A percentile compares a stretch with the other conserved stretches of the same genome.
These are phyloP conservation scores for Claviceps fusiformis DNA, from an alignment of 2,329 filamentous ascomycete genomes.

Conservation along the genomic window DNA sequence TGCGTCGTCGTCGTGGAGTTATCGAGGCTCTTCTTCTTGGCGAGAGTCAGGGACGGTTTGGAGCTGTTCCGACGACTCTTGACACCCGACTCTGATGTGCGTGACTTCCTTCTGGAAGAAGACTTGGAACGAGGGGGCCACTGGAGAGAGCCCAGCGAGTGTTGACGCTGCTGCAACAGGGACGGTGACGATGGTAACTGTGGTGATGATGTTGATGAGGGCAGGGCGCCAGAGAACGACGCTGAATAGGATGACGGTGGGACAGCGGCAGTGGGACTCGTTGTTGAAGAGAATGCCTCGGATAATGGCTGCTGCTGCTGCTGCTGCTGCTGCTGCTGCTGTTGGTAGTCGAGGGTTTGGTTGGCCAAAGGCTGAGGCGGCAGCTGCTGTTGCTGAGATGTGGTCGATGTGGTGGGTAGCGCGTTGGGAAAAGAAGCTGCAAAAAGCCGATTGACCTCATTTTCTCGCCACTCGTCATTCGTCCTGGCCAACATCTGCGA, in stretches of 20 bases:
- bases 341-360: background rate
- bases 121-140: background rate
- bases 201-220: background rate
- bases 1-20: background rate
- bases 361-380: conserved; percentile 5
- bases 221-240: background rate
- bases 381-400: conserved; percentile 5
- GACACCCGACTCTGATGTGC: background rate
- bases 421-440: conserved; percentile 31
- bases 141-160: background rate
- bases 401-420: conserved; percentile 10
- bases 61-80: conserved; percentile 2
- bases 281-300: background rate
- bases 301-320: conserved; percentile 1
- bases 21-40: background rate
- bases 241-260: conserved; percentile 1
- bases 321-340: background rate
- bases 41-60: background rate
- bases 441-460: conserved; percentile 34
- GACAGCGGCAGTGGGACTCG: background rate
- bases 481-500: conserved; percentile 24
- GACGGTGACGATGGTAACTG: background rate
- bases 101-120: background rate
- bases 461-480: conserved; percentile 26
- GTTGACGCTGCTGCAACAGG: background rate